phyloP scores from a whole-genome alignment of 257 asterid species.

The Solanum raphanifolium region DNA sequence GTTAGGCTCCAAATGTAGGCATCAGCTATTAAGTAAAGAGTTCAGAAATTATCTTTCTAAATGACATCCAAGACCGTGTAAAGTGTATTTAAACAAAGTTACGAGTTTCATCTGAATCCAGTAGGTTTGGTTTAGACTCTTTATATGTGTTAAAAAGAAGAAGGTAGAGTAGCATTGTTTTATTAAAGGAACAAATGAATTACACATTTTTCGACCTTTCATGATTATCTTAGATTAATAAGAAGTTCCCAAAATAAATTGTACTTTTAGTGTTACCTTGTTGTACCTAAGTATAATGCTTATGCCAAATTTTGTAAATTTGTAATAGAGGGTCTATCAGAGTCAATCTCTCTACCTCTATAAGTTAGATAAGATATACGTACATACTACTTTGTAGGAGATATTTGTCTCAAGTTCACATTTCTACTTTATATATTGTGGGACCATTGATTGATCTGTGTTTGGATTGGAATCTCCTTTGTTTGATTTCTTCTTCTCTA shows the following conservation, averaged over 20 bases:
- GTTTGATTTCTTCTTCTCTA: background rate
- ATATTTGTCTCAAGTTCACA: background rate
- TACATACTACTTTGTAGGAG: background rate
- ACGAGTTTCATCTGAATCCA: background rate
- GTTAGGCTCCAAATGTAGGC: accelerated
- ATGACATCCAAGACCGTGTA: background rate
- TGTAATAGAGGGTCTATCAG: background rate
- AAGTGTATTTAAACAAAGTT: background rate
- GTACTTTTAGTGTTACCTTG: background rate
- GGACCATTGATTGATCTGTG: too few relatives aligned
- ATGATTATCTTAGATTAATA: too few relatives aligned
- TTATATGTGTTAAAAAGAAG: too few relatives aligned
- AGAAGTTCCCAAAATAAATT: too few relatives aligned
- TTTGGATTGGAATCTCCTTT: too few relatives aligned
- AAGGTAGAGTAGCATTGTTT: too few relatives aligned
- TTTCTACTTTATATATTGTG: background rate
- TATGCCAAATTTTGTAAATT: background rate
- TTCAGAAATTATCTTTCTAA: background rate
- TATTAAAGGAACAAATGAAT: too few relatives aligned
- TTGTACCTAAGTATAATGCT: background rate
- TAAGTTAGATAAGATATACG: too few relatives aligned
- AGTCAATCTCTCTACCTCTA: accelerated
- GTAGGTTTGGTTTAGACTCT: too few relatives aligned
- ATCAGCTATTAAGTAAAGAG: background rate
- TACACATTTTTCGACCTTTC: too few relatives aligned